Percentiles rank a stretch among this genome's conserved stretches.
phyloP scores from a whole-genome alignment of 805 yeast species.

The Candida cerambycidarum region DNA sequence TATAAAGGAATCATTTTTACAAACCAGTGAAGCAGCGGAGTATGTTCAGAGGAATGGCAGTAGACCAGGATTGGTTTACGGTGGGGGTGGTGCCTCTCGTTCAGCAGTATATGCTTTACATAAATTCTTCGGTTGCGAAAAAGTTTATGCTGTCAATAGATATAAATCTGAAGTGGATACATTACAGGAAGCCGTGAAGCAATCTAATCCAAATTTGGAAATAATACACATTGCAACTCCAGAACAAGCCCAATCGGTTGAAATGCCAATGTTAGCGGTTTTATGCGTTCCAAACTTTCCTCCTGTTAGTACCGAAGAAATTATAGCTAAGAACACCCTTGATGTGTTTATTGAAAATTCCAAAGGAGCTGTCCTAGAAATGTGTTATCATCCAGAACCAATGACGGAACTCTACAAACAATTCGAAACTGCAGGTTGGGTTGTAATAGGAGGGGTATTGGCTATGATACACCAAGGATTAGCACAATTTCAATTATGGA shows the following conservation, averaged over 20 bases:
- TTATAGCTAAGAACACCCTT: conserved; percentile 23
- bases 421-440: conserved; percentile 25
- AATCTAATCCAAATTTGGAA: conserved; percentile 24
- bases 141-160: conserved; percentile 30
- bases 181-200: conserved; percentile 19
- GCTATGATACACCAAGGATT: conserved; percentile 34
- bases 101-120: conserved; percentile 31
- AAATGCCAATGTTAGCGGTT: conserved; percentile 24
- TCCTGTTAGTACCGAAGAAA: conserved; percentile 24
- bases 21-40: conserved; percentile 8
- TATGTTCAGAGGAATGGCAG: conserved; percentile 10
- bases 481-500: conserved; percentile 32
- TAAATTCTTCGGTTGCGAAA: conserved; percentile 24
- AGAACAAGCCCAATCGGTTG: conserved; percentile 20
- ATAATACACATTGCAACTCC: conserved; percentile 25
- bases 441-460: conserved; percentile 29
- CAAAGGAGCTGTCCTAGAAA: conserved; percentile 30
- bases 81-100: conserved; percentile 37
- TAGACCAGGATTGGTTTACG: conserved; percentile 31
- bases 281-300: conserved; percentile 30
- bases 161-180: conserved; percentile 24
- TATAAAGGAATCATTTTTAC: conserved; percentile 26
- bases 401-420: conserved; percentile 23
- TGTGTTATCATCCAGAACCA: conserved; percentile 35
- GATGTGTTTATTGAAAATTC: conserved; percentile 24